Evolutionary conservation across 495 filamentous ascomycete species (phyloP).

Genomic region (Neurospora sp.): DNA sequence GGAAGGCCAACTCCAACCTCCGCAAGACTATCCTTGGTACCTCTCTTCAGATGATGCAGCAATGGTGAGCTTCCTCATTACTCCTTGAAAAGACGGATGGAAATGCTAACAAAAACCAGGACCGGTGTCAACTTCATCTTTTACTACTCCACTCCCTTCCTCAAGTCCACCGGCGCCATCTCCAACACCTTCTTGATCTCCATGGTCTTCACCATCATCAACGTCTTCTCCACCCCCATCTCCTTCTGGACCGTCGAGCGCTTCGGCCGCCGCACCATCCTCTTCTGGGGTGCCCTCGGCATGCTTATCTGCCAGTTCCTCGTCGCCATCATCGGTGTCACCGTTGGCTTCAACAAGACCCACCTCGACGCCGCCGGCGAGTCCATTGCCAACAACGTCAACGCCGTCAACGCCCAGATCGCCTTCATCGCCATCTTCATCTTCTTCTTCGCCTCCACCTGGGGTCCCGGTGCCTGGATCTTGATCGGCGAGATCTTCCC

Average conservation of each 20-base stretch:
- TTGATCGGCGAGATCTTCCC: conserved; percentile 84
- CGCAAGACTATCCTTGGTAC: conserved; percentile 70
- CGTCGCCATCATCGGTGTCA: conserved; percentile 65
- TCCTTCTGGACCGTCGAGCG: conserved; percentile 78
- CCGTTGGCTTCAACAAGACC: conserved; percentile 37
- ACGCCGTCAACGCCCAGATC: conserved; percentile 53
- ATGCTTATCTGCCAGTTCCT: conserved; percentile 85
- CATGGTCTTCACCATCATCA: conserved; percentile 76
- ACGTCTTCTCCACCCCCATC: conserved; percentile 70
- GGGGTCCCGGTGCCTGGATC: conserved; percentile 76
- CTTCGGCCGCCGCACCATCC: conserved; percentile 72
- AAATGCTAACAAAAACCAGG: conserved; percentile 12
- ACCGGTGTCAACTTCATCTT: conserved; percentile 90
- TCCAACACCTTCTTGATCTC: conserved; percentile 66
- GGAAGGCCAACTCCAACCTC: conserved; percentile 46
- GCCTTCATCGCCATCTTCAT: conserved; percentile 79
- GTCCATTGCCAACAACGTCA: conserved; percentile 44
- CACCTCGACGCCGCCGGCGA: conserved; percentile 8
- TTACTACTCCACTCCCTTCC: conserved; percentile 80
- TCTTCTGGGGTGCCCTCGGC: conserved; percentile 66
- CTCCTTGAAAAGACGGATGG: too few relatives aligned
- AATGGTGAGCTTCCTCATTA: conserved; percentile 31
- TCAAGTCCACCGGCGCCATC: conserved; percentile 61
- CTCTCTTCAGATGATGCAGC: conserved; percentile 67
- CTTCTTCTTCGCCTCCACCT: conserved; percentile 72